phyloP scores from a whole-genome alignment of 2,329 filamentous ascomycete species.

The Boeremia lycopersici region DNA sequence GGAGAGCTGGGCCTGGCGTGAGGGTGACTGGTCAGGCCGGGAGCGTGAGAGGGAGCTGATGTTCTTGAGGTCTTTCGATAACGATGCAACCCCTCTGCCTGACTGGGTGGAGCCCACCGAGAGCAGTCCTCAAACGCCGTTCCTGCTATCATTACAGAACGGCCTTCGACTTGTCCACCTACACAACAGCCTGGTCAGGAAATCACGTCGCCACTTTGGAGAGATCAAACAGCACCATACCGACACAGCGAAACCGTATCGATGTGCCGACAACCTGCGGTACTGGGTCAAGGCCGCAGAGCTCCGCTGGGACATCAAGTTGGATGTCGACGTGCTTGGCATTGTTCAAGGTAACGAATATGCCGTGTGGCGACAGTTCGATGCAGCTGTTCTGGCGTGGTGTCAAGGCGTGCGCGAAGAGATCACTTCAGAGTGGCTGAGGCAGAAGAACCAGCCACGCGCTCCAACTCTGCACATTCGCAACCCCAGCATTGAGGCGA shows the following conservation, averaged over 20 bases:
- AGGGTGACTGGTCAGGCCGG: conserved; percentile 72
- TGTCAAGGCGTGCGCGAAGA: conserved; percentile 82
- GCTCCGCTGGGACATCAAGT: conserved; percentile 85
- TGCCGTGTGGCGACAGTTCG: conserved; percentile 79
- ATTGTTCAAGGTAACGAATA: conserved; percentile 77
- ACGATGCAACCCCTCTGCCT: conserved; percentile 65
- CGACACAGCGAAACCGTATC: conserved; percentile 94
- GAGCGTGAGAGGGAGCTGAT: conserved; percentile 80
- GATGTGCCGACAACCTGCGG: conserved; percentile 88
- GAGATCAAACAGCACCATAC: conserved; percentile 87
- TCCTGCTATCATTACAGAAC: conserved; percentile 75
- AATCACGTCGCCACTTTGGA: conserved; percentile 85
- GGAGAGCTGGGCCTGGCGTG: conserved; percentile 79
- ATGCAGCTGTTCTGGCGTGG: conserved; percentile 83
- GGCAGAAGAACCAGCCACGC: conserved; percentile 46
- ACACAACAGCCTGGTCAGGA: conserved; percentile 86
- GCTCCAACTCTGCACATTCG: conserved; percentile 47
- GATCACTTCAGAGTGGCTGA: conserved; percentile 73
- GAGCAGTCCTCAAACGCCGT: conserved; percentile 68
- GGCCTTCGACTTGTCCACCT: conserved; percentile 82
- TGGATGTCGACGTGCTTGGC: conserved; percentile 84
- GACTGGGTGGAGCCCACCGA: conserved; percentile 67
- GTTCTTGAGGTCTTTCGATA: conserved; percentile 79
- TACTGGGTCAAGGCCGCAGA: conserved; percentile 98
- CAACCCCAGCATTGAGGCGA: conserved; percentile 41